Conservation (phyloP, 805 yeast species). For the Barnettozyma pratensis region DNA sequence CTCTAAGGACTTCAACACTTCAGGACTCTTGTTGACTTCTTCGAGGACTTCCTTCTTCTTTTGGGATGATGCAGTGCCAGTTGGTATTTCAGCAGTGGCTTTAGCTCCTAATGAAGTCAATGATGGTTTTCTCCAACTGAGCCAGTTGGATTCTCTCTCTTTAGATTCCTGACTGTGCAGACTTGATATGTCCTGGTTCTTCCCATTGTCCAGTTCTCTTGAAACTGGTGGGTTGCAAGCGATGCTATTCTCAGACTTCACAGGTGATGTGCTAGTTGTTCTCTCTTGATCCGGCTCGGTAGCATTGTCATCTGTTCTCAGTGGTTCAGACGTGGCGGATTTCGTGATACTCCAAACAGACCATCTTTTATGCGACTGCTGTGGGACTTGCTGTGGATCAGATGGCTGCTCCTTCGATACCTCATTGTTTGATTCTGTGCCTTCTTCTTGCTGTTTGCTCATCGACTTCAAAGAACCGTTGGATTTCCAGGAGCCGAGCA, state of each 20-base stretch:
- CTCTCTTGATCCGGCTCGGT: neutral
- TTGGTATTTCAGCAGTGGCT: constrained; percentile 17
- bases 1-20: constrained; percentile 1
- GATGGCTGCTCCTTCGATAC: neutral
- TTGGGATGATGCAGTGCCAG: neutral
- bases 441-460: neutral
- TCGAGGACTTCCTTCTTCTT: constrained; percentile 1
- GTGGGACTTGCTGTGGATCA: neutral
- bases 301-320: neutral
- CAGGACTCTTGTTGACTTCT: neutral
- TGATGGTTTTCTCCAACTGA: constrained; percentile 23
- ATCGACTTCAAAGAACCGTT: neutral
- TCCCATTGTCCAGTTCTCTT: neutral
- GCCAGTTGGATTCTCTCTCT: constrained; percentile 13
- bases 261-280: neutral
- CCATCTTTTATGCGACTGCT: constrained; percentile 1
- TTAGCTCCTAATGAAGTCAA: constrained; percentile 23
- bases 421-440: neutral
- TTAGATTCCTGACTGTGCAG: neutral
- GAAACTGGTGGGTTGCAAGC: neutral
- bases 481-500: neutral
- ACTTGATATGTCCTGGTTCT: neutral
- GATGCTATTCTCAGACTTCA: constrained; percentile 1
- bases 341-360: constrained; percentile 3
- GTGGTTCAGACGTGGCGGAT: neutral